phyloP scores from a whole-genome alignment of 768 basidiomycete genomes.

The Trametes elegans region DNA sequence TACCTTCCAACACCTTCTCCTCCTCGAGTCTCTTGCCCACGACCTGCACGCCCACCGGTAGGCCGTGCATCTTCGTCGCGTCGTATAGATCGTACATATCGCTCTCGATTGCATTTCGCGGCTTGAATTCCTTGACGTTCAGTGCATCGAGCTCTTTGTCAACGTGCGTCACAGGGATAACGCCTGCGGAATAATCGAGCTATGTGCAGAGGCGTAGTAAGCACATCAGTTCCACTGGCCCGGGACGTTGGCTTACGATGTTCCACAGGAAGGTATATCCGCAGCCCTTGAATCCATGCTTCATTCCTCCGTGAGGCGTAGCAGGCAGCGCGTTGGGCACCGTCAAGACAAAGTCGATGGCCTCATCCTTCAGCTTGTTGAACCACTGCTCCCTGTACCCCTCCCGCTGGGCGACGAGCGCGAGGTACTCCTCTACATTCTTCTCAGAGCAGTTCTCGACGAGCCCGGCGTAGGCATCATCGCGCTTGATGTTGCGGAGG shows the following conservation, averaged over 20 bases:
- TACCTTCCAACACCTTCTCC: conserved; percentile 47
- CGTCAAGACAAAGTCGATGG: conserved; percentile 39
- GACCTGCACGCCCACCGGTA: conserved; percentile 46
- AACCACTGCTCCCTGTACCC: conserved; percentile 29
- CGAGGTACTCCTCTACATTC: conserved; percentile 27
- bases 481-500: conserved; percentile 24
- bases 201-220: conserved; percentile 4
- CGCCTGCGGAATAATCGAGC: conserved; percentile 47
- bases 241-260: conserved; percentile 39
- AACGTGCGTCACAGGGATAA: conserved; percentile 47
- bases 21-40: conserved; percentile 46
- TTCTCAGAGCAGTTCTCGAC: conserved; percentile 28
- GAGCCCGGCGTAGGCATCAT: conserved; percentile 25
- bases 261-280: conserved; percentile 43
- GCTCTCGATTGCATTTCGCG: conserved; percentile 37
- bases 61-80: conserved; percentile 40
- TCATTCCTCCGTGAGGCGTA: conserved; percentile 36
- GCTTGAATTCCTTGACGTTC: conserved; percentile 20
- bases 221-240: neutral
- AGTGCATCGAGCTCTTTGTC: conserved; percentile 35
- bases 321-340: conserved; percentile 41
- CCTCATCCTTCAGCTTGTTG: conserved; percentile 23
- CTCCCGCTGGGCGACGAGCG: conserved; percentile 31
- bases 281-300: conserved; percentile 33
- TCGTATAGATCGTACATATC: conserved; percentile 43